These are phyloP conservation scores for Chalciporus sp. DNA, from an alignment of 1,284 basidiomycete genomes.

Conservation along the genomic window DNA sequence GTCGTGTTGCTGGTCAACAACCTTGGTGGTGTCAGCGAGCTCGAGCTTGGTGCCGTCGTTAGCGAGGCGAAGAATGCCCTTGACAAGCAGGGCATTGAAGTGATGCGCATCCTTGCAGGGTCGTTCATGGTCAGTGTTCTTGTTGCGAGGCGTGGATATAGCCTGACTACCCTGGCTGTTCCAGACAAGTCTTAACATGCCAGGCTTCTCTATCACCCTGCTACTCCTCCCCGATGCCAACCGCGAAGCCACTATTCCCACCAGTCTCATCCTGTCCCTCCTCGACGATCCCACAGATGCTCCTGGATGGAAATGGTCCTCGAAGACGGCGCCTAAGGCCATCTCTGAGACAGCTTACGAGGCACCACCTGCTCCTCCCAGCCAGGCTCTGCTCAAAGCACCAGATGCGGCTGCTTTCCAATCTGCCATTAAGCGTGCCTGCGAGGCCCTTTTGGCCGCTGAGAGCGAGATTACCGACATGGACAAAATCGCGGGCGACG, in stretches of 20 bases:
- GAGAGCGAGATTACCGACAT: slow-evolving; percentile 89
- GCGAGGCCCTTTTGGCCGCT: slow-evolving; percentile 69
- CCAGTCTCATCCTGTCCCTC: slow-evolving; percentile 65
- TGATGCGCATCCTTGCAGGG: slow-evolving; percentile 71
- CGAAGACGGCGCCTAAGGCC: slow-evolving; percentile 39
- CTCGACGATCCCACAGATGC: slow-evolving; percentile 77
- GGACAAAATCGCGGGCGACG: slow-evolving; percentile 80
- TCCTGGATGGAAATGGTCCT: slow-evolving; percentile 85
- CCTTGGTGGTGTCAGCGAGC: slow-evolving; percentile 83
- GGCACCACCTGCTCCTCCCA: slow-evolving; percentile 20
- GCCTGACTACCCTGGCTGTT: slow-evolving; percentile 1
- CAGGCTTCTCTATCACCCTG: slow-evolving; percentile 89
- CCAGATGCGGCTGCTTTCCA: slow-evolving; percentile 54
- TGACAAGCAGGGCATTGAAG: slow-evolving; percentile 54
- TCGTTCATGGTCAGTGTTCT: slow-evolving; percentile 74
- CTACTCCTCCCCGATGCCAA: slow-evolving; percentile 69
- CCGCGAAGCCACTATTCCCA: slow-evolving; percentile 40
- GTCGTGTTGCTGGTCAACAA: slow-evolving; percentile 79
- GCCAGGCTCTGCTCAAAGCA: slow-evolving; percentile 38
- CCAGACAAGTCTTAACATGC: slow-evolving; percentile 91
- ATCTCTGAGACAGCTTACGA: slow-evolving; percentile 22
- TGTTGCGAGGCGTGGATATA: not conserved
- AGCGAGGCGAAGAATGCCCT: slow-evolving; percentile 62
- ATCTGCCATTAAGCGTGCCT: slow-evolving; percentile 62
- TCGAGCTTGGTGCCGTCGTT: slow-evolving; percentile 78